Percentiles rank a stretch among this genome's conserved stretches.
Conservation (phyloP, 257 asterid genomes). For the Buddleja alternifolia region DNA sequence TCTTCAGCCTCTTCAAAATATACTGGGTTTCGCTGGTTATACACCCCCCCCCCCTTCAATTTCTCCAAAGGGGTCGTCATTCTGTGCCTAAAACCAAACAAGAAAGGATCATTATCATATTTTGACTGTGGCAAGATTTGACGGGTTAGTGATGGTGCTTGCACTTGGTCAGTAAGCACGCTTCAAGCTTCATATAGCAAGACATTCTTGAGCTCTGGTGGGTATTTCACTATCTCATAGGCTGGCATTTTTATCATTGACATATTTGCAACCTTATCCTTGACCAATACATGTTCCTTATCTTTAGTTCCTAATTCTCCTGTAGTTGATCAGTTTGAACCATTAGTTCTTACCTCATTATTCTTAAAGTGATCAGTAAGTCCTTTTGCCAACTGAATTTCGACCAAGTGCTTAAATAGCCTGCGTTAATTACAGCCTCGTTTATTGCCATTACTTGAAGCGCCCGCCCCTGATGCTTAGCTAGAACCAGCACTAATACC, state of each 20-base stretch:
- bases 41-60: background rate
- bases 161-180: background rate
- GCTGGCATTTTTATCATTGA: background rate
- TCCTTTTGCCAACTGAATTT: background rate
- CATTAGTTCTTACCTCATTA: no score
- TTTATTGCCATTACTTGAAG: background rate
- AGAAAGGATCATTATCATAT: conserved; percentile 10
- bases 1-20: background rate
- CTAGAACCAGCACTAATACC: background rate
- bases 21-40: background rate
- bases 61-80: conserved; percentile 4
- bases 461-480: background rate
- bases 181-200: conserved; percentile 6
- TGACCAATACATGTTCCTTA: background rate
- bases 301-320: background rate
- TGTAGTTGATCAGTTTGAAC: no score
- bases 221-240: background rate
- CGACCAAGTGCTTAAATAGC: background rate
- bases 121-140: background rate
- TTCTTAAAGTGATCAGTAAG: conserved; percentile 8
- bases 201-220: background rate
- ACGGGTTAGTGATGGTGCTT: background rate
- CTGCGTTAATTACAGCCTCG: background rate
- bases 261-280: background rate
- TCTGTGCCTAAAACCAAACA: no score